Evolutionary conservation across 768 basidiomycete genomes (phyloP), one percentile per base, ranked within the genome.

Genomic region (Mycena vulgaris): DNA sequence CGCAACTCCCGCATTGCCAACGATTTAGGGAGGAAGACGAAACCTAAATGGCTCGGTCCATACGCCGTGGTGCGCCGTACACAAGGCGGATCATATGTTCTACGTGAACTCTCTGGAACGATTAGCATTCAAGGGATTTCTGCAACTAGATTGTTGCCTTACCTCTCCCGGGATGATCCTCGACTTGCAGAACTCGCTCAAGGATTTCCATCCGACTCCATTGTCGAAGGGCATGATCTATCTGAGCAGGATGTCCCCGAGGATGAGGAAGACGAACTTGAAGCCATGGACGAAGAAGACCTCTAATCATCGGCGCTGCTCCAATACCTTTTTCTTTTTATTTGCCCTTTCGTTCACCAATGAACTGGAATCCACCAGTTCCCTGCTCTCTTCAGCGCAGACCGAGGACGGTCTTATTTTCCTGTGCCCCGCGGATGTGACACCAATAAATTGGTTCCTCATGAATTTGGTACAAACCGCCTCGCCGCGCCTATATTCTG

Each of bases 31-130:
- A 31, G 42, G 1, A 65, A 65, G 16, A 35, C 40, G 0, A 49
- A 48, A 11, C 23, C n/a, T 0, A 65, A 65, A 49, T 65, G 55
- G 53, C 40, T 65, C 14, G 63, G 63, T 8, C 63, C 63, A 2
- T 65, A 65, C 21, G 63, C 55, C 4, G 17, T 65, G 21, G 63
- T 65, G 11, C 45, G 63, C 3, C 63, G 63, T 6, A 55, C 63
- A 10, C 37, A 33, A 21, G 52, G 63, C 2, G 63, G 63, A 9
- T 64, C 63, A 7, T 64, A 64, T 30, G 52, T 64, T 19, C 52
- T 64, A 3, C 51, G 63, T 23, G 63, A 64, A 16, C 33, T 64
- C 3, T 64, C 63, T 4, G 63, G 63, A 5, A 52, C 51, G 8
- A 27, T 64, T n/a, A 64, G 63, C 19, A 42, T 14, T 21, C 63